A percentile compares a stretch with the other conserved stretches of the same genome.
Evolutionary conservation across 1,139 yeast genomes (phyloP).

Genomic region (Komagataea norvegica): DNA sequence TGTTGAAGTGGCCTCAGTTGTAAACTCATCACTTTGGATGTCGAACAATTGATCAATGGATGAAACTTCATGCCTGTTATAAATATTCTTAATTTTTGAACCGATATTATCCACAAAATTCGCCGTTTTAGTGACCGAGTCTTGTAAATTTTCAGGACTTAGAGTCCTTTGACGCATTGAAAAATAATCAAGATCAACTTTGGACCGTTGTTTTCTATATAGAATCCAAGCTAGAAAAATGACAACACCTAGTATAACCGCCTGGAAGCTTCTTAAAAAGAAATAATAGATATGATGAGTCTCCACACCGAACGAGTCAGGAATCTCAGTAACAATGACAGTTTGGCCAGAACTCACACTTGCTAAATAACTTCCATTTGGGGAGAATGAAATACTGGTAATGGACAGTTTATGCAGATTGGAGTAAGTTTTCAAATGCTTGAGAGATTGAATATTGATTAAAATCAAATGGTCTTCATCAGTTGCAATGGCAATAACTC

Average conservation of each 20-base stretch:
- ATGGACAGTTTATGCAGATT: constrained; percentile 75
- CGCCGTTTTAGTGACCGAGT: not conserved
- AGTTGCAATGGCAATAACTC: constrained; percentile 69
- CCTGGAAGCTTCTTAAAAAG: constrained; percentile 19
- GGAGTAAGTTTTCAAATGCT: constrained; percentile 37
- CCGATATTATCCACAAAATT: constrained; percentile 5
- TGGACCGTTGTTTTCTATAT: constrained; percentile 13
- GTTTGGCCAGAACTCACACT: constrained; percentile 80
- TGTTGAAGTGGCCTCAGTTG: not conserved
- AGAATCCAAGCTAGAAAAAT: constrained; percentile 12
- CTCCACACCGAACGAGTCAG: constrained; percentile 32
- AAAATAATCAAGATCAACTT: constrained; percentile 22
- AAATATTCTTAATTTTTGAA: constrained; percentile 6
- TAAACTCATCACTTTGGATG: not conserved
- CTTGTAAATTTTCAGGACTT: constrained; percentile 6
- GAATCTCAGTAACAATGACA: constrained; percentile 59
- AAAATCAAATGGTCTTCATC: constrained; percentile 65
- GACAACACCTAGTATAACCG: constrained; percentile 9
- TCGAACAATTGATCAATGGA: not conserved
- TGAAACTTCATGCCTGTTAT: constrained; percentile 1
- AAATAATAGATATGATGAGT: constrained; percentile 23
- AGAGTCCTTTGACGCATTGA: constrained; percentile 20
- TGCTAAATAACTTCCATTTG: constrained; percentile 65
- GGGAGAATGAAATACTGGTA: constrained; percentile 67
- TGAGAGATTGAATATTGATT: constrained; percentile 33